Conservation (phyloP, 2,329 filamentous ascomycete species). For the Penicillium sp. region DNA sequence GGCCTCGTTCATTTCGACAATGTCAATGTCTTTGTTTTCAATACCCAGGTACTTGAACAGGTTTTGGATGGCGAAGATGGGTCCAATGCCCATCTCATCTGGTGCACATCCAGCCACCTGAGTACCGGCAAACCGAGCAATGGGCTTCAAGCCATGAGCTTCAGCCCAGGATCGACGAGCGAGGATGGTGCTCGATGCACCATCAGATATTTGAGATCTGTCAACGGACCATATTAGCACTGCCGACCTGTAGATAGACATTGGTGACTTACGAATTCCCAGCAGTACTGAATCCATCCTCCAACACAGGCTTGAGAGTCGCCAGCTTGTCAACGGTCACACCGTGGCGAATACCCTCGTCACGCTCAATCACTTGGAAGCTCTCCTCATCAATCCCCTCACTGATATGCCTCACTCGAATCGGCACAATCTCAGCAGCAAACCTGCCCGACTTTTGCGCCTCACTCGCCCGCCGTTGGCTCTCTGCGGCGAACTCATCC, state of each 20-base stretch:
- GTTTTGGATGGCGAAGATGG: constrained; percentile 62
- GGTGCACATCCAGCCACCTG: constrained; percentile 83
- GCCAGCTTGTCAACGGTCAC: constrained; percentile 73
- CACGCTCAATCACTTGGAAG: constrained; percentile 50
- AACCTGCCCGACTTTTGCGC: constrained; percentile 84
- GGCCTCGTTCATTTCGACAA: constrained; percentile 90
- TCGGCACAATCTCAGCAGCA: constrained; percentile 84
- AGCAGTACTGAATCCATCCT: constrained; percentile 76
- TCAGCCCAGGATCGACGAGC: constrained; percentile 88
- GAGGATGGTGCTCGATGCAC: constrained; percentile 72
- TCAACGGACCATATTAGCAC: background rate
- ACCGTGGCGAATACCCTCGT: constrained; percentile 83
- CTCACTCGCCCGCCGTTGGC: constrained; percentile 73
- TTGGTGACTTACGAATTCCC: constrained; percentile 44
- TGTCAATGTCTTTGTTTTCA: constrained; percentile 71
- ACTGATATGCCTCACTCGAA: constrained; percentile 73
- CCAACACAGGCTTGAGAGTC: constrained; percentile 81
- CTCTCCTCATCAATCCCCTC: constrained; percentile 69
- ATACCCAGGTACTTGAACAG: constrained; percentile 71
- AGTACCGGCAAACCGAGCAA: constrained; percentile 86
- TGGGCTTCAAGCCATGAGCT: constrained; percentile 74
- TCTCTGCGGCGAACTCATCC: constrained; percentile 78
- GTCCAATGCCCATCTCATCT: constrained; percentile 82
- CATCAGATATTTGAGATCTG: constrained; percentile 32
- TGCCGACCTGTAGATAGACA: background rate